Conservation (phyloP, 164 flowering plant species). For the Chimonanthus praecox region DNA sequence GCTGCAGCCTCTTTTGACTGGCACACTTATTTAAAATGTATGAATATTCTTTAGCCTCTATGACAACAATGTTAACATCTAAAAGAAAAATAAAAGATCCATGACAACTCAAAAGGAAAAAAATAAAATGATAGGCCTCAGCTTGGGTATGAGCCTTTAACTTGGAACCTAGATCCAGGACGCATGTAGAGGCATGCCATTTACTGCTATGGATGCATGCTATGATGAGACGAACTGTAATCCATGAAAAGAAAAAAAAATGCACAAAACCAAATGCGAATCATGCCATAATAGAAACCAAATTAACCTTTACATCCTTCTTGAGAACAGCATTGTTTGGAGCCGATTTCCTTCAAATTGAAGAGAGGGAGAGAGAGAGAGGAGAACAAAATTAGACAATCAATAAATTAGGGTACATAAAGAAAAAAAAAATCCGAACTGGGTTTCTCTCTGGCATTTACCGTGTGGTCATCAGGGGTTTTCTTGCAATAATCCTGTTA, state of each 20-base stretch:
- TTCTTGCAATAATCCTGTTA: slow-evolving; percentile 8
- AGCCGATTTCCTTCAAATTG: slow-evolving; percentile 23
- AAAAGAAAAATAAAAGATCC: neutral
- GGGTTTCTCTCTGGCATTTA: neutral
- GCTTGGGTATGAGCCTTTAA: neutral
- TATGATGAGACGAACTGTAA: neutral
- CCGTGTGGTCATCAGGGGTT: slow-evolving; percentile 9
- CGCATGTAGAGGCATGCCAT: neutral
- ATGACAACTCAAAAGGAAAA: neutral
- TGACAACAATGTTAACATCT: neutral
- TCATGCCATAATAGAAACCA: neutral
- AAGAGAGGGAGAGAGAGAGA: neutral
- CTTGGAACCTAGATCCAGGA: too few species aligned
- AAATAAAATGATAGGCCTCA: neutral
- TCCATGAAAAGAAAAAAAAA: neutral
- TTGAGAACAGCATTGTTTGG: slow-evolving; percentile 8
- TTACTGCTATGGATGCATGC: neutral
- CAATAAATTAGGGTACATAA: neutral
- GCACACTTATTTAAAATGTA: too few species aligned
- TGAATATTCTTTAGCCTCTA: too few species aligned
- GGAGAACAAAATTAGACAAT: neutral
- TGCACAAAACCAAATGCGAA: neutral
- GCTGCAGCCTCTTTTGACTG: too few species aligned
- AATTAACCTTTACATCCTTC: slow-evolving; percentile 23
- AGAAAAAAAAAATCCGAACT: neutral